These are phyloP conservation scores for Solanum chiquidenum DNA, from an alignment of 257 asterid species.

Conservation along the genomic window DNA sequence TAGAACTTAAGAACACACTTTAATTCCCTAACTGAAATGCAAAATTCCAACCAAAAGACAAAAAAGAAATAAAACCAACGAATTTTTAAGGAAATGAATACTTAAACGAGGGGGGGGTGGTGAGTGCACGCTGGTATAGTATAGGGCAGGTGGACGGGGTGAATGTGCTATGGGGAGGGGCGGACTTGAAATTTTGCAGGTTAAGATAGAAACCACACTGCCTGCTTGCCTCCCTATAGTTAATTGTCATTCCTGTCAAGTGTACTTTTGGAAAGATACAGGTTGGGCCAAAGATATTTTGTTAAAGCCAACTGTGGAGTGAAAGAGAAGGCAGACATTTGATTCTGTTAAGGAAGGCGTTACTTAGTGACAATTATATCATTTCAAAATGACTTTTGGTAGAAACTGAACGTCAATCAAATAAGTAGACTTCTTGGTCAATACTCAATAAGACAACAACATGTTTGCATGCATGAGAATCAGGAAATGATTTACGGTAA, in stretches of 20 bases:
- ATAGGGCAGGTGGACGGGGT: not conserved
- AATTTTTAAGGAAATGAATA: not conserved
- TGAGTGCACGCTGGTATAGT: not conserved
- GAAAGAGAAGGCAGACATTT: not conserved
- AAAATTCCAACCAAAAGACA: not conserved
- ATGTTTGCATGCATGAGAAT: not conserved
- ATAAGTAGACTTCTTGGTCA: not conserved
- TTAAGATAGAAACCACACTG: not conserved
- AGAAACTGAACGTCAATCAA: not conserved
- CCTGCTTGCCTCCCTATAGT: not conserved
- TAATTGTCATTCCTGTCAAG: not conserved
- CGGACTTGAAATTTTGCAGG: not conserved
- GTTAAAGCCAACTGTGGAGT: not conserved
- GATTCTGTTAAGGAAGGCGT: not conserved
- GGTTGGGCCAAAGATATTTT: not conserved
- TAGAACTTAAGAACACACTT: not conserved
- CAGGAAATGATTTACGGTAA: not conserved
- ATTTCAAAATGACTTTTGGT: not conserved
- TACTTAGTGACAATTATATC: not conserved
- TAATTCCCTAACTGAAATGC: not conserved
- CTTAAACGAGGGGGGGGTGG: not conserved
- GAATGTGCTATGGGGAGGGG: not conserved
- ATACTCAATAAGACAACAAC: not conserved
- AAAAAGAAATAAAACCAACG: not conserved
- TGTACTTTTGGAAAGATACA: not conserved